These are phyloP conservation scores for Colletotrichum echinochloae DNA, from an alignment of 2,329 filamentous ascomycete genomes.

Conservation along the genomic window DNA sequence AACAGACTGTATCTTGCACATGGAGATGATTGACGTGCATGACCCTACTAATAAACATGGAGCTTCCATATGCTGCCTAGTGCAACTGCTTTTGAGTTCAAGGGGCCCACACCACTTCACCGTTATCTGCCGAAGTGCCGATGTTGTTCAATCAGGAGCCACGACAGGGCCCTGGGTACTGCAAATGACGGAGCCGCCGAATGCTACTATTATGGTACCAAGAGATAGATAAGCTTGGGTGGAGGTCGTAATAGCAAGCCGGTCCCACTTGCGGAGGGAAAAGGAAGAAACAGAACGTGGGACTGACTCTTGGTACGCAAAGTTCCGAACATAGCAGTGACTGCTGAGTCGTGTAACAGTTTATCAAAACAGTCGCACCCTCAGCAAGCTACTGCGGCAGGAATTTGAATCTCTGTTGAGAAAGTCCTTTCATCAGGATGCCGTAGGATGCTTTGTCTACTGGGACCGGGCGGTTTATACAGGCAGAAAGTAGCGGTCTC, in stretches of 20 bases:
- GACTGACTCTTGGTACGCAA: neutral
- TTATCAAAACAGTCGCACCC: neutral
- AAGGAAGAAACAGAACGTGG: neutral
- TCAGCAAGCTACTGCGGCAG: neutral
- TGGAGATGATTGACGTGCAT: too few relatives aligned
- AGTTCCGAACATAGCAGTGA: too few relatives aligned
- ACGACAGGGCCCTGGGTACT: neutral
- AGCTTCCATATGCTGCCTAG: constrained; percentile 28
- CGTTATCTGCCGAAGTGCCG: constrained; percentile 27
- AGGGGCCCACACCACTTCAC: constrained; percentile 8
- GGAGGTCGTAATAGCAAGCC: neutral
- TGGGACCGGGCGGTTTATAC: neutral
- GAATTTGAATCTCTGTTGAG: neutral
- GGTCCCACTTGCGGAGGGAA: neutral
- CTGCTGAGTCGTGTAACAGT: neutral
- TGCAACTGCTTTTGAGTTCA: neutral
- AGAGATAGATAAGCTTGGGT: neutral
- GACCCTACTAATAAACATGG: neutral
- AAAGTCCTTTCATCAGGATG: neutral
- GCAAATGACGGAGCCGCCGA: neutral
- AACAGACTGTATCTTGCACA: too few relatives aligned
- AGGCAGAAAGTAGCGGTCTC: neutral
- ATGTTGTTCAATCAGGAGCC: neutral
- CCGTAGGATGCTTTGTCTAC: too few relatives aligned
- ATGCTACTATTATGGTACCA: neutral